phyloP scores from a whole-genome alignment of 176 grass and related monocot genomes.

The Alloteropsis semialata region DNA sequence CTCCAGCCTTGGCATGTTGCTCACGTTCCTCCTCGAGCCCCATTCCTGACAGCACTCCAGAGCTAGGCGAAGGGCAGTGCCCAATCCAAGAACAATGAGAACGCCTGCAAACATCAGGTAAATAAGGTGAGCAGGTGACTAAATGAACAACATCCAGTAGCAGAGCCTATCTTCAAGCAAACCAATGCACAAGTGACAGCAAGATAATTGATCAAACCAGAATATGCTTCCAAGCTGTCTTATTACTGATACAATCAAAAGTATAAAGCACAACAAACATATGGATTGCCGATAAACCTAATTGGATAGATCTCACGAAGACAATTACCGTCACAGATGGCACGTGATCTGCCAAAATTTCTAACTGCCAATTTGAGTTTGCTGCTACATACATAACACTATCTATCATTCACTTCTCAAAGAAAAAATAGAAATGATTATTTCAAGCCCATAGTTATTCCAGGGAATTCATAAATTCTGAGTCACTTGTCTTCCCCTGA shows the following conservation, averaged over 20 bases:
- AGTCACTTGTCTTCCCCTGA: background rate
- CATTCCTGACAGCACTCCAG: constrained; percentile 90
- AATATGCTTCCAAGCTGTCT: background rate
- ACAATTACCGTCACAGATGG: background rate
- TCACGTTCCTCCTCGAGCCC: constrained; percentile 52
- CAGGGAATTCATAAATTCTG: background rate
- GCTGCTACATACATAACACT: background rate
- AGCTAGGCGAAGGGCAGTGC: constrained; percentile 83
- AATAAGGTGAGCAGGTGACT: constrained; percentile 21
- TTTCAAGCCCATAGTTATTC: background rate
- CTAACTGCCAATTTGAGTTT: background rate
- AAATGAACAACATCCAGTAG: constrained; percentile 6
- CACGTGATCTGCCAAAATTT: background rate
- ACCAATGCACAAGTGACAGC: background rate
- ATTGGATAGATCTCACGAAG: background rate
- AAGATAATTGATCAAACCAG: background rate
- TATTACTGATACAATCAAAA: background rate
- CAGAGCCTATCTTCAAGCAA: background rate
- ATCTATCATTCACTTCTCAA: background rate
- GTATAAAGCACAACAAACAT: background rate
- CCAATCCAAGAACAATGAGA: constrained; percentile 87
- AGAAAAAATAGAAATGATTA: background rate
- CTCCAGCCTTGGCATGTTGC: constrained; percentile 54
- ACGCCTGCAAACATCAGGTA: constrained; percentile 53
- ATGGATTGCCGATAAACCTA: background rate